These are phyloP conservation scores for Wallacemonas collosoma DNA, from an alignment of 208 protist genomes.

Conservation along the genomic window DNA sequence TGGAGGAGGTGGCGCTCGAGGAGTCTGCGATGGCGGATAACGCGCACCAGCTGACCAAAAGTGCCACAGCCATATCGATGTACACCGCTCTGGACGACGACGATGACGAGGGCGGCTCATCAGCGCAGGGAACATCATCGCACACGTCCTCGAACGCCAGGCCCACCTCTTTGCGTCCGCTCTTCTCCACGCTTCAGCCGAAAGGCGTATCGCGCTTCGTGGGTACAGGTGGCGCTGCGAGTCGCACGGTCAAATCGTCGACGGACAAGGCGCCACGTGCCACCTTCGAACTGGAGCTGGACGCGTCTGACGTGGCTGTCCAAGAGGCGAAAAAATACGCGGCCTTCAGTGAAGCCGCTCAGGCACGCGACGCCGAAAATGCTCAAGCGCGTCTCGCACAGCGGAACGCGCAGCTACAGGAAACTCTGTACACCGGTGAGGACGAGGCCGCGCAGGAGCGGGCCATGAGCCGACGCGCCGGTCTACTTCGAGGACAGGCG, in stretches of 20 bases:
- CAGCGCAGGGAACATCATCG: slow-evolving; percentile 10
- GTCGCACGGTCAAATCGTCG: too few relatives aligned
- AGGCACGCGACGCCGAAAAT: slow-evolving; percentile 18
- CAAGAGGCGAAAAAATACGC: slow-evolving; percentile 70
- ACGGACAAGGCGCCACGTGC: neutral
- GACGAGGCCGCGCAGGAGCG: neutral
- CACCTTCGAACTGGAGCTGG: slow-evolving; percentile 43
- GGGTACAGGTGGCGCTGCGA: neutral
- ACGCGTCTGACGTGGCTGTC: slow-evolving; percentile 63
- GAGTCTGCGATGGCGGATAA: slow-evolving; percentile 16
- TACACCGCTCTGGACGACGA: slow-evolving; percentile 25
- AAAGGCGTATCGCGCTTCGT: neutral
- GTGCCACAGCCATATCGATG: slow-evolving; percentile 2
- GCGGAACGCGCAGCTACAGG: neutral
- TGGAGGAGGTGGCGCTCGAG: slow-evolving; percentile 56
- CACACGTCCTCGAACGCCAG: slow-evolving; percentile 14
- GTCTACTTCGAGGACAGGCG: neutral
- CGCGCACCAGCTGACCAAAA: neutral
- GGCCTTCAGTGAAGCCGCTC: slow-evolving; percentile 22
- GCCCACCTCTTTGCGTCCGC: neutral
- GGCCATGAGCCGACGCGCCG: neutral
- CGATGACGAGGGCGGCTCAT: neutral
- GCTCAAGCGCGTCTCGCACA: slow-evolving; percentile 6
- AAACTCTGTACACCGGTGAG: slow-evolving; percentile 7
- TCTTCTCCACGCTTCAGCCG: neutral